A percentile compares a stretch with the other conserved stretches of the same genome.
phyloP scores from a whole-genome alignment of 1,284 basidiomycete genomes.

The Grifola frondosa region DNA sequence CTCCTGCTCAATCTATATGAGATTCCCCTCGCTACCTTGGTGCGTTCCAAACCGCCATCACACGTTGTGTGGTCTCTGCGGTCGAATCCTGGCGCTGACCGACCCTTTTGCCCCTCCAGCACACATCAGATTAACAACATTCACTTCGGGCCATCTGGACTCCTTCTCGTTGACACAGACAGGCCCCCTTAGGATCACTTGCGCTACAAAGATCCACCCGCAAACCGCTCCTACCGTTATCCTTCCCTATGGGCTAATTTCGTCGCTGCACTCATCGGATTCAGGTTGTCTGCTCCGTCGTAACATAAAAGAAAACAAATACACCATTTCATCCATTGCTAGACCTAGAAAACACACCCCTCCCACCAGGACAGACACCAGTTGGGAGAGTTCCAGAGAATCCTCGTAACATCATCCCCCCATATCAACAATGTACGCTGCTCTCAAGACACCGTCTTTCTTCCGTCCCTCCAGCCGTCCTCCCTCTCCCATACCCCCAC shows the following conservation, averaged over 20 bases:
- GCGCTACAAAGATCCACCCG: conserved; percentile 5
- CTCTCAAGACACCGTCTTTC: conserved; percentile 65
- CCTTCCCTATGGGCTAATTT: conserved; percentile 65
- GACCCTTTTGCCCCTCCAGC: conserved; percentile 30
- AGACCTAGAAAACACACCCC: conserved; percentile 23
- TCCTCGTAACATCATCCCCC: conserved; percentile 18
- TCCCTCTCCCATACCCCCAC: conserved; percentile 50
- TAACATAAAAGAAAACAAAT: conserved; percentile 16
- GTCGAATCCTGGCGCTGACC: conserved; percentile 12
- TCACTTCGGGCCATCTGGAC: conserved; percentile 62
- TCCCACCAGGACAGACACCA: conserved; percentile 4
- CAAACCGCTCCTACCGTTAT: conserved; percentile 12
- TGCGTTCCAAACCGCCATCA: conserved; percentile 14
- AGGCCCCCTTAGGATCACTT: conserved; percentile 65
- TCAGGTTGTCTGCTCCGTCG: conserved; percentile 37
- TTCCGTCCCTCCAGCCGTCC: conserved; percentile 65
- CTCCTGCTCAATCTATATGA: conserved; percentile 25
- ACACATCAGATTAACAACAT: conserved; percentile 52
- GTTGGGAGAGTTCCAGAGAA: not conserved
- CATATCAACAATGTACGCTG: conserved; percentile 52
- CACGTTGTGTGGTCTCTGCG: not conserved
- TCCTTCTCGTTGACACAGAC: conserved; percentile 65
- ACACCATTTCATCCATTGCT: conserved; percentile 10
- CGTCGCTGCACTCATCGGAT: conserved; percentile 32
- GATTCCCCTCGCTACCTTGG: conserved; percentile 25